Base-by-base conservation (phyloP, 163 green algal genomes). In the Scenedesmus sp. region DNA sequence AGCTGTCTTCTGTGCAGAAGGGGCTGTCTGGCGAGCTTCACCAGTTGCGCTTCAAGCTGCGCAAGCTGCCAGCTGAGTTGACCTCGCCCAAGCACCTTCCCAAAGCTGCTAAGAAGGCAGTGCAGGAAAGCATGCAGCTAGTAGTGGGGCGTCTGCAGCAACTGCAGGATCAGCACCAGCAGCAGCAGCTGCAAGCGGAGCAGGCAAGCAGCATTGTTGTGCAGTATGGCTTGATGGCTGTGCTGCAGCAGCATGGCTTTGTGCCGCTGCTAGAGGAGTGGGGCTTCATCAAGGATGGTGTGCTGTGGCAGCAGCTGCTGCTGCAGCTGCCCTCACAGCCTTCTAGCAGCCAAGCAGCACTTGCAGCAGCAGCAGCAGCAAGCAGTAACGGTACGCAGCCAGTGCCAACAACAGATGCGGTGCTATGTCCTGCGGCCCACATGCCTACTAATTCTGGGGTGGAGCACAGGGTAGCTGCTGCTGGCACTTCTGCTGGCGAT, bases 241-340 rank as follows among this genome's bases (percentile, higher is more conserved):
- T 90, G 64, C 67, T 90, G 23, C 16, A 90, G 66, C 85, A 90
- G 52, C 85, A 90, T 90, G 66, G 66, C 0, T 90, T 90, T 55
- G 62, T 7, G 15, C 46, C 34, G 46, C 34, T 90, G 46, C 66
- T 90, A 13, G 85, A 83, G 66, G 13, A 82, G 20, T 90, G 66
- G 64, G 64, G 46, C 18, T 90, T 90, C 52, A 90, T 83, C 10
- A 56, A 20, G 18, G 46, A 90, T 34, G 66, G 64, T 10, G 66
- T 67, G 3, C 64, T 89, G n/a, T 89, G 84, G 84, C 13, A 89
- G 26, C 84, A 89, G 84, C 15, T 89, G 52, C 60, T 89, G 79
- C 79, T 66, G 79, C 79, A 13, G 5, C 79, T 66, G 79, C 79
- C 46, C 8, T 2, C 52, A 26, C 82, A 87, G 82, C 82, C 73